phyloP scores from a whole-genome alignment of 129 eudicot species.

The Centella asiatica region DNA sequence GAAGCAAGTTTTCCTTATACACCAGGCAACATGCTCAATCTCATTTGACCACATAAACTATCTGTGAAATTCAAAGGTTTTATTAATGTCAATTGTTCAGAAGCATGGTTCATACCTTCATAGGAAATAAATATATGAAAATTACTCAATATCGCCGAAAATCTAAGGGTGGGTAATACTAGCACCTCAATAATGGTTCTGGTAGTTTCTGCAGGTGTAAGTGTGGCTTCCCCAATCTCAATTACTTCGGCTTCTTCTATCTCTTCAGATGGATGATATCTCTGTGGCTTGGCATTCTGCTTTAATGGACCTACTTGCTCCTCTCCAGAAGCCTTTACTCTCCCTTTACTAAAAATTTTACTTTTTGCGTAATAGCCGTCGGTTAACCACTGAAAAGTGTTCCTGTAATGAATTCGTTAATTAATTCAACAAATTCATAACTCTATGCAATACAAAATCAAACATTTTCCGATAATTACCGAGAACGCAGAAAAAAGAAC shows the following conservation, averaged over 20 bases:
- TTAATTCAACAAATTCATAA: slow-evolving; percentile 5
- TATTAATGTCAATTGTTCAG: not conserved
- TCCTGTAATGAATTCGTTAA: slow-evolving; percentile 33
- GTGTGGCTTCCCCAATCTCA: slow-evolving; percentile 58
- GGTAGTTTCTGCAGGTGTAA: slow-evolving; percentile 73
- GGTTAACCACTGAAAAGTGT: slow-evolving; percentile 26
- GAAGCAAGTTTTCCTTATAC: not conserved
- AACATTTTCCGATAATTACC: not conserved
- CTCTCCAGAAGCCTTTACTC: slow-evolving; percentile 52
- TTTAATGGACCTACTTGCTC: slow-evolving; percentile 57
- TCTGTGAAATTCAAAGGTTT: not conserved
- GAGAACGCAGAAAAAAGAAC: not conserved
- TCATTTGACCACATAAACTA: not conserved
- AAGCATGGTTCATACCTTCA: not conserved
- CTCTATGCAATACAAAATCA: not conserved
- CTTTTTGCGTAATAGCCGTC: slow-evolving; percentile 23
- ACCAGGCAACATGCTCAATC: not conserved
- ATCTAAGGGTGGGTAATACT: not conserved
- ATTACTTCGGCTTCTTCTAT: slow-evolving; percentile 47
- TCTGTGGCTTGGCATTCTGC: slow-evolving; percentile 61
- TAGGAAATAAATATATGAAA: not conserved
- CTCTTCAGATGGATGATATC: slow-evolving; percentile 93
- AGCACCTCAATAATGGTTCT: slow-evolving; percentile 86
- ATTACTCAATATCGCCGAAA: not conserved
- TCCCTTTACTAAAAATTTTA: slow-evolving; percentile 18